phyloP scores from a whole-genome alignment of 2,329 filamentous ascomycete genomes.

The Ilyonectria sp. region DNA sequence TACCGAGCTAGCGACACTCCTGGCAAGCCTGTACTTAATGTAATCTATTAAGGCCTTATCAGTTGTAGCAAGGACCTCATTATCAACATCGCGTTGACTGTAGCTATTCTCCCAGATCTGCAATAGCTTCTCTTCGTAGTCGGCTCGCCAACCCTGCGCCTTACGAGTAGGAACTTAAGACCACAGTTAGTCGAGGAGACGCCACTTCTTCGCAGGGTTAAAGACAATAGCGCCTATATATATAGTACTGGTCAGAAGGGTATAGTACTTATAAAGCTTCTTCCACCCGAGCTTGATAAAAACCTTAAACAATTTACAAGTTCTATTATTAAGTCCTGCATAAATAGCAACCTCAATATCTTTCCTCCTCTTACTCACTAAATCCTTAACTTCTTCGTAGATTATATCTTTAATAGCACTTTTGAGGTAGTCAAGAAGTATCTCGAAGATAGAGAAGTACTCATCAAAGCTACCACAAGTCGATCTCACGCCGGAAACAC shows the following conservation, averaged over 20 bases:
- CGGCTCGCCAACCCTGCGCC: neutral
- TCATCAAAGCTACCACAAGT: no score
- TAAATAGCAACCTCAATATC: conserved; percentile 7
- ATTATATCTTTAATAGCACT: conserved; percentile 6
- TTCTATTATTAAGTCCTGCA: conserved; percentile 5
- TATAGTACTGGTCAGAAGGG: neutral
- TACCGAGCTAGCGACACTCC: neutral
- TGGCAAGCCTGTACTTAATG: neutral
- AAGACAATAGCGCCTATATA: conserved; percentile 7
- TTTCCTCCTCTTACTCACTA: conserved; percentile 6
- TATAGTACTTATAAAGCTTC: conserved; percentile 9
- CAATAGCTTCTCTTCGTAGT: conserved; percentile 8
- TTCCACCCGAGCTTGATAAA: conserved; percentile 12
- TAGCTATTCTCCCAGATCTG: conserved; percentile 3
- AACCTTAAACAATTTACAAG: conserved; percentile 8
- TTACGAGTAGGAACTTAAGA: conserved; percentile 6
- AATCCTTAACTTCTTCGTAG: conserved; percentile 9
- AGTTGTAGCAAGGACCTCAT: neutral
- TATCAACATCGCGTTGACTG: neutral
- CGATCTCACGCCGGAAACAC: no score
- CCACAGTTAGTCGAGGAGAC: conserved; percentile 9
- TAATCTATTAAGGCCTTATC: neutral
- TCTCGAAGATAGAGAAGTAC: conserved; percentile 4
- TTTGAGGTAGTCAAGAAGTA: conserved; percentile 8
- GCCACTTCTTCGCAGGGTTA: conserved; percentile 12